Evolutionary conservation across 1,284 basidiomycete species (phyloP).

Genomic region (Heterobasidion occidentale): DNA sequence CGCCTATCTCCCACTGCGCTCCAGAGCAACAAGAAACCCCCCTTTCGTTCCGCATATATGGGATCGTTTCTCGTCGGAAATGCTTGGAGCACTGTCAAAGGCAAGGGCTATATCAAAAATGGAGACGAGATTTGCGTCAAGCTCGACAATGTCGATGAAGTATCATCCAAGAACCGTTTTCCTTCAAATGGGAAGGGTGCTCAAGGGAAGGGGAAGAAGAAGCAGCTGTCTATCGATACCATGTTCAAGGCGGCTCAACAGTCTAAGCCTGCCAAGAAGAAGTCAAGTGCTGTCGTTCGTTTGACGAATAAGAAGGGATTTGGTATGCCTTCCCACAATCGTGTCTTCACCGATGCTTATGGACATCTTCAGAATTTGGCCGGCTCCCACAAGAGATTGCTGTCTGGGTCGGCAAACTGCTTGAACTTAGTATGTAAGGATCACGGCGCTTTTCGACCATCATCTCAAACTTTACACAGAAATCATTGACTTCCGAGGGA

Average conservation of each 20-base stretch:
- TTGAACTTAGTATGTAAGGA: slow-evolving; percentile 52
- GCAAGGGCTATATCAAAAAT: slow-evolving; percentile 56
- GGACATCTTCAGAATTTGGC: slow-evolving; percentile 44
- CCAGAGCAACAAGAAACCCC: not conserved
- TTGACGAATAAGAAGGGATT: slow-evolving; percentile 58
- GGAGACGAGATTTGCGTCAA: slow-evolving; percentile 57
- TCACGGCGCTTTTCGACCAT: not conserved
- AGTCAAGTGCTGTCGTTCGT: slow-evolving; percentile 59
- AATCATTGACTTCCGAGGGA: slow-evolving; percentile 53
- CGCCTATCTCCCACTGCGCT: slow-evolving; percentile 25
- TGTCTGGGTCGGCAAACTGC: slow-evolving; percentile 60
- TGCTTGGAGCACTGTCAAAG: slow-evolving; percentile 74
- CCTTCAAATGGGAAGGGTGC: slow-evolving; percentile 23
- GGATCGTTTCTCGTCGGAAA: slow-evolving; percentile 69
- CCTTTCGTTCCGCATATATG: slow-evolving; percentile 35
- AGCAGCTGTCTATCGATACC: slow-evolving; percentile 53
- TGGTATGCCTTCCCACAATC: slow-evolving; percentile 31
- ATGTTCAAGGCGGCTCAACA: slow-evolving; percentile 53
- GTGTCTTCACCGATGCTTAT: not conserved
- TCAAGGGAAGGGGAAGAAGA: slow-evolving; percentile 43
- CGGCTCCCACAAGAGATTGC: slow-evolving; percentile 62
- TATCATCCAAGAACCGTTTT: slow-evolving; percentile 3
- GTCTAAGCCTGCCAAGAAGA: slow-evolving; percentile 42
- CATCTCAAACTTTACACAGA: slow-evolving; percentile 25
- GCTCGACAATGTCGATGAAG: slow-evolving; percentile 37